Base-by-base conservation (phyloP, 2,329 filamentous ascomycete species). In the Neocatenulostroma microsporum region DNA sequence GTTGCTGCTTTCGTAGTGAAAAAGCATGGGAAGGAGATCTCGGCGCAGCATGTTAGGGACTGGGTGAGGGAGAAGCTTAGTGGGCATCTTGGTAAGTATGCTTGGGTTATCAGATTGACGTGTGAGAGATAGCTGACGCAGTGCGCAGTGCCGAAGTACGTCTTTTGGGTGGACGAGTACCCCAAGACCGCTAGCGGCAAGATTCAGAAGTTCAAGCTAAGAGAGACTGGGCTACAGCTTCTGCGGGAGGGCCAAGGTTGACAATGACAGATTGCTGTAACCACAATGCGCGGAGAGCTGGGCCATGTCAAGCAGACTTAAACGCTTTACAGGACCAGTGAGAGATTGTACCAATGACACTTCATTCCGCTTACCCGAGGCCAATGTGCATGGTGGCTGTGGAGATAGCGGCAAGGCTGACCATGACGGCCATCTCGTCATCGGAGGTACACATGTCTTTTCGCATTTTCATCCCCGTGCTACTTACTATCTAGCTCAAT, bases 161-260 rank as follows among this genome's bases (percentile, higher is more conserved):
- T 96, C n/a, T 94, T 94, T 57, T 94, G 84, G 74, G 70, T 84
- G 0, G 72, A 80, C 1, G 75, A 78, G n/a, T 93, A 84, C 57
- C 89, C 89, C 14, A 95, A 94, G 73, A 98, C 91, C 23, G 84
- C 87, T 4, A 94, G 86, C 58, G 89, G 89, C 18, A 98, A 98
- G 74, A 88, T 96, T 39, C 86, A 94, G 66, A 95, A 96, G 66
- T 95, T 83, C 58, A 89, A 82, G 66, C 60, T 96, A 52, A 74
- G 76, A 54, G 82, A 87, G 12, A 66, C 72, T 53, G 88, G 76
- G 0, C 55, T 73, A 25, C 50, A 64, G 46, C 46, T 74, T 36
- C 44, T 77, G 31, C 60, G 55, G 21, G 58, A 67, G 19, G 61
- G 63, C 1, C 45, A 58, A 30, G 56, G 58, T 11, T 11, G 37